Conservation (phyloP, 1,284 basidiomycete genomes). For the Tilletia setariae region DNA sequence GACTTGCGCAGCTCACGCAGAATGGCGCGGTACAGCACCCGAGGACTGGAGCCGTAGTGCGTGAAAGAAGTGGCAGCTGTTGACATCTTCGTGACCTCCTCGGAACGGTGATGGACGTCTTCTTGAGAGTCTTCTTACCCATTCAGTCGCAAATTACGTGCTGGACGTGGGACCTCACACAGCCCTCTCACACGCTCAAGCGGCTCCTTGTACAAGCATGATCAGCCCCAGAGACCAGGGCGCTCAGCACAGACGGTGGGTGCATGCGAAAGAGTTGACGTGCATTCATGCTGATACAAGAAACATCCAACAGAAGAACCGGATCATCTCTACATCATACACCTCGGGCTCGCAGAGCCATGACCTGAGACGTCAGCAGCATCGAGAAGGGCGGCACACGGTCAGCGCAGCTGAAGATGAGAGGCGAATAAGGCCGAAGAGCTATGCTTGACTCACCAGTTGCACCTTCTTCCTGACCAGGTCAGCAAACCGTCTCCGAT, state of each 20-base stretch:
- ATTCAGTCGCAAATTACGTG: no score
- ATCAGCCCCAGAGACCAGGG: no score
- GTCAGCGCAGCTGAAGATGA: background rate
- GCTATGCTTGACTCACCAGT: constrained; percentile 32
- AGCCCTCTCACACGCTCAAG: no score
- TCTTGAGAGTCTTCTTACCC: background rate
- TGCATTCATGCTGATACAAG: no score
- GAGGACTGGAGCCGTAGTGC: constrained; percentile 7
- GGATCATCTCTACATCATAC: background rate
- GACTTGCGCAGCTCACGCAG: constrained; percentile 14
- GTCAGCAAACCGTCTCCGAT: constrained; percentile 50
- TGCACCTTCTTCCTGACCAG: constrained; percentile 52
- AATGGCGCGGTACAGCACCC: constrained; percentile 9
- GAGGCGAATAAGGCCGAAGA: background rate
- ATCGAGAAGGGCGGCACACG: background rate
- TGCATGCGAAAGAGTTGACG: no score
- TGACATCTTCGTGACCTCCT: background rate
- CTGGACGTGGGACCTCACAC: no score
- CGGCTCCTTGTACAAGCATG: no score
- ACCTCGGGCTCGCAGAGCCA: constrained; percentile 10
- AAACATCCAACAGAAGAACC: no score
- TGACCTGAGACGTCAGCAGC: background rate
- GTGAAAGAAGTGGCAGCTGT: constrained; percentile 3
- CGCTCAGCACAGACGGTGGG: no score
- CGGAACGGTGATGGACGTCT: background rate